Base-by-base conservation (phyloP, 2,329 filamentous ascomycete genomes). In the Helotiales sp. region DNA sequence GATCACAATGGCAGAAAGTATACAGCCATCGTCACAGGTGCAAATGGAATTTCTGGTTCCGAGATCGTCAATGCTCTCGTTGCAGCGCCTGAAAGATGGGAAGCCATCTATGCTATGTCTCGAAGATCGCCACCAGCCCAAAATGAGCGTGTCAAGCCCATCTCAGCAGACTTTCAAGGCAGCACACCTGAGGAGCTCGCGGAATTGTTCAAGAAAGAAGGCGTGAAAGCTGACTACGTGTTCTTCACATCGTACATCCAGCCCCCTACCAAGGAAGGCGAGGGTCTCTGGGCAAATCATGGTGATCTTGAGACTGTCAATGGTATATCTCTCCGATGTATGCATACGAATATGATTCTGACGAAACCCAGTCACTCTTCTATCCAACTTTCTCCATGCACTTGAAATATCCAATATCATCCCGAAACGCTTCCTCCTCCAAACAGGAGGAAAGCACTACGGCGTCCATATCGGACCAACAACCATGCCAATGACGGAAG, bases 371-470 rank as follows among this genome's bases (percentile, higher is more conserved):
- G 59, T 56, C 1, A 58, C 44, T 2, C 55, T 56, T 12, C 44
- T 63, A 19, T 54, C 46, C 1, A 64, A 60, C 31, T 63, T 63
- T 36, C 56, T 64, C 31, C 19, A 34, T 2, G 60, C 60, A 2
- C 58, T 64, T 15, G n/a, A 48, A n/a, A n/a, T 64, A 10, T 27
- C 55, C 25, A 27, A 29, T 10, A 60, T 63, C 7, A 56, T 58
- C 33, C 63, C 63, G 17, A 59, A 52, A 9, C 56, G 58, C 25
- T 55, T 65, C 50, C 49, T 65, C 15, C 64, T 72, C 12, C 70
- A 72, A 62, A 72, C 71, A 2, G 69, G 70, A 25, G 70, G 67
- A 6, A 72, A 72, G 63, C 62, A 72, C 47, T 72, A 72, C 36
- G 67, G 63, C 17, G 59, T 69, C 3, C 70, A 72, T 36, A 54